Percentiles rank a stretch among this genome's conserved stretches.
Conservation (phyloP, 2,329 filamentous ascomycete genomes). For the Aspergillus carbonarius region DNA sequence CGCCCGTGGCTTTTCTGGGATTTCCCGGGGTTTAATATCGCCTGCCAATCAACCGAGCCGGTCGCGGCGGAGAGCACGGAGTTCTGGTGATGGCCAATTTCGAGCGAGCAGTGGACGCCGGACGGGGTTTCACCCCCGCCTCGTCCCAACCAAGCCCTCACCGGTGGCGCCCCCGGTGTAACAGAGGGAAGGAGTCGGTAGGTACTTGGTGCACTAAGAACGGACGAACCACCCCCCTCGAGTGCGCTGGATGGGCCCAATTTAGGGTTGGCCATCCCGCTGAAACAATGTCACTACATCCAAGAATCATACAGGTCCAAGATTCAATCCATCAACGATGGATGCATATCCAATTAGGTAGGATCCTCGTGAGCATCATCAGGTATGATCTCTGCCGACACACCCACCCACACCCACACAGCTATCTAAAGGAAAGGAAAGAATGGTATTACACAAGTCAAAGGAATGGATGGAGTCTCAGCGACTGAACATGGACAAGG, state of each 20-base stretch:
- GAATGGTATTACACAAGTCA: slow-evolving; percentile 9
- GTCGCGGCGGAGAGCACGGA: background rate
- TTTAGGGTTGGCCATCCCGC: background rate
- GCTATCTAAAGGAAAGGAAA: slow-evolving; percentile 9
- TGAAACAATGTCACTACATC: background rate
- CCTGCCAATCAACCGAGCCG: background rate
- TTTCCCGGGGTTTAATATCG: background rate
- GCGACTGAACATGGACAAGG: background rate
- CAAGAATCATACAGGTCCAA: background rate
- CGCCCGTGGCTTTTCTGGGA: background rate
- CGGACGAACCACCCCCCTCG: too few species aligned
- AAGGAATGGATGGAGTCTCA: slow-evolving; percentile 6
- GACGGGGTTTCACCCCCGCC: background rate
- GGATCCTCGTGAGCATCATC: slow-evolving; percentile 24
- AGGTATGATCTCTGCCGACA: slow-evolving; percentile 13
- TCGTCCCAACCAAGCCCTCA: background rate
- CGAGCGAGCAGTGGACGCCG: background rate
- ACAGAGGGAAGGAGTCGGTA: too few species aligned
- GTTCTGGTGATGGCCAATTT: background rate
- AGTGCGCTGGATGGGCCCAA: too few species aligned
- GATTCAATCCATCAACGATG: background rate
- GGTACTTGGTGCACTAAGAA: too few species aligned
- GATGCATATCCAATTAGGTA: slow-evolving; percentile 14
- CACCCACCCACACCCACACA: slow-evolving; percentile 2
- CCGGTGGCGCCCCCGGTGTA: too few species aligned